phyloP scores from a whole-genome alignment of 2,329 filamentous ascomycete species.

The Emergomyces pasteurianus region DNA sequence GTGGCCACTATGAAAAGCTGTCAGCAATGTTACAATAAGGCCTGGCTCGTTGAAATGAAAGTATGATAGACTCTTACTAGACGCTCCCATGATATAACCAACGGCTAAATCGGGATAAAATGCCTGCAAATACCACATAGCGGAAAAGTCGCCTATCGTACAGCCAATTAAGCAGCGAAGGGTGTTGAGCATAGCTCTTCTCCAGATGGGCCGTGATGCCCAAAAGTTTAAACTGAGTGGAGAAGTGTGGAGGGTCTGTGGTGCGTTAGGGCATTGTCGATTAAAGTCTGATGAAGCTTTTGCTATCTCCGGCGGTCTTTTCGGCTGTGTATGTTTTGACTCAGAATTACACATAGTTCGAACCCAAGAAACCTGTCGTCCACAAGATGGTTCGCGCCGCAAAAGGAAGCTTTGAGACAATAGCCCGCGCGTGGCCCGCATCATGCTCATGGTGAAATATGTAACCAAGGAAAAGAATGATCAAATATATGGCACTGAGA shows the following conservation, averaged over 20 bases:
- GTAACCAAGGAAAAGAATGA: neutral
- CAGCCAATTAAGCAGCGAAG: slow-evolving; percentile 45
- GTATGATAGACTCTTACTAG: slow-evolving; percentile 30
- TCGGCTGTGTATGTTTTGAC: neutral
- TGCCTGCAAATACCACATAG: slow-evolving; percentile 44
- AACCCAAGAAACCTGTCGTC: neutral
- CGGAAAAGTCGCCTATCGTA: slow-evolving; percentile 44
- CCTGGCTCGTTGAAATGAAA: neutral
- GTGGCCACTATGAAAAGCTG: slow-evolving; percentile 34
- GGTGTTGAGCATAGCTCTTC: slow-evolving; percentile 43
- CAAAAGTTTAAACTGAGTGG: slow-evolving; percentile 20
- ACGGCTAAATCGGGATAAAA: slow-evolving; percentile 37
- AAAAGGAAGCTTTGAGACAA: neutral
- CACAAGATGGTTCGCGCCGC: neutral
- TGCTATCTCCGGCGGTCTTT: too few relatives aligned
- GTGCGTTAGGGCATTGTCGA: neutral
- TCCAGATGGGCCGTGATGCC: slow-evolving; percentile 33
- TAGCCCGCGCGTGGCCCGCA: neutral
- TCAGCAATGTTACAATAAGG: neutral
- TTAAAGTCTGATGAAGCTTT: neutral
- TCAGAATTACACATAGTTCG: neutral
- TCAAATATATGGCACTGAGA: neutral
- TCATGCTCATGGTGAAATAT: neutral
- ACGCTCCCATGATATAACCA: slow-evolving; percentile 39
- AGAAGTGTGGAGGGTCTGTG: neutral